These are phyloP conservation scores for Malus fusca DNA, from an alignment of 306 rosid genomes.

Conservation along the genomic window DNA sequence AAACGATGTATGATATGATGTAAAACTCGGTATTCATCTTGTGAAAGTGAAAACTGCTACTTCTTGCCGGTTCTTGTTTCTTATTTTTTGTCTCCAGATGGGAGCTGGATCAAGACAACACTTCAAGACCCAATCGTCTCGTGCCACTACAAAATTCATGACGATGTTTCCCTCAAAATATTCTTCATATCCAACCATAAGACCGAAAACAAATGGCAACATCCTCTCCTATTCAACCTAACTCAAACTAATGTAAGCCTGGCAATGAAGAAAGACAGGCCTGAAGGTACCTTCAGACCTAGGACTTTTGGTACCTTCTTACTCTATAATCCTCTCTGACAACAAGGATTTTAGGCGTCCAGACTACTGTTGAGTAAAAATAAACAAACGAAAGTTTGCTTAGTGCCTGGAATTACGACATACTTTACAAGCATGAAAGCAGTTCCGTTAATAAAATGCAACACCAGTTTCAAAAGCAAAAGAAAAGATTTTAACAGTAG, in stretches of 20 bases:
- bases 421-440: constrained; percentile 6
- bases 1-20: no score
- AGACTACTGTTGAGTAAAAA: neutral
- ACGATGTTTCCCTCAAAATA: no score
- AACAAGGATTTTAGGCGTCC: neutral
- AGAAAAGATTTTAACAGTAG: constrained; percentile 9
- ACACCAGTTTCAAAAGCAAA: neutral
- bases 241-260: no score
- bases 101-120: no score
- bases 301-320: no score
- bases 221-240: neutral
- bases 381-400: neutral
- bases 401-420: constrained; percentile 12
- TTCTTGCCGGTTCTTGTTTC: no score
- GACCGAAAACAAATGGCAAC: neutral
- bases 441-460: constrained; percentile 7
- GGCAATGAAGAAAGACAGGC: neutral
- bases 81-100: no score
- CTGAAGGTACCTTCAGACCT: neutral
- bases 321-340: neutral
- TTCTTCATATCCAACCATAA: neutral
- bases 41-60: no score
- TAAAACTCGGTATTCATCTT: no score
- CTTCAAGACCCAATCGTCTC: no score
- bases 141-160: no score